Evolutionary conservation across 345 rosid genomes (phyloP).

Genomic region (Pseudoturritis turrita): DNA sequence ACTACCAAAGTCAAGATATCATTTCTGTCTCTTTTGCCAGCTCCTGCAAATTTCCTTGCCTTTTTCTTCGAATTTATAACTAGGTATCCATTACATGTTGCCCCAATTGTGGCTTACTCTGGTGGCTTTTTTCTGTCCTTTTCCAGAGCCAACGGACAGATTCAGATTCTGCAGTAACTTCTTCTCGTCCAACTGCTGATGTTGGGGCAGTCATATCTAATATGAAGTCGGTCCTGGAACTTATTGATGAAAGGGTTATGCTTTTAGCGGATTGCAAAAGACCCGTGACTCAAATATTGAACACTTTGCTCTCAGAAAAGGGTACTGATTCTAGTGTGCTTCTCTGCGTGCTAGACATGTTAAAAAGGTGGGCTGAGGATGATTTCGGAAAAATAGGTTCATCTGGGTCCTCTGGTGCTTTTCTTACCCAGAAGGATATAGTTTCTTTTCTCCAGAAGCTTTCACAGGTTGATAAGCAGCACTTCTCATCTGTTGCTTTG

Average conservation of each 20-base stretch:
- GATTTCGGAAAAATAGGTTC: slow-evolving; percentile 53
- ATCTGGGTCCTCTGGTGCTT: slow-evolving; percentile 43
- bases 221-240: slow-evolving; percentile 72
- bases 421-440: slow-evolving; percentile 70
- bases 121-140: slow-evolving; percentile 6
- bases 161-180: slow-evolving; percentile 81
- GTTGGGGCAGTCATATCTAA: slow-evolving; percentile 71
- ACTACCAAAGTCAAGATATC: slow-evolving; percentile 3
- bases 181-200: slow-evolving; percentile 85
- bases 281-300: slow-evolving; percentile 63
- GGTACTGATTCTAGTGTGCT: slow-evolving; percentile 87
- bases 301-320: slow-evolving; percentile 77
- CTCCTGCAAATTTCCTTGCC: background rate
- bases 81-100: slow-evolving; percentile 5
- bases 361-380: slow-evolving; percentile 87
- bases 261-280: slow-evolving; percentile 77
- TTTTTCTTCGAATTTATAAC: background rate
- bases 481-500: slow-evolving; percentile 52
- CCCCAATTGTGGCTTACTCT: slow-evolving; percentile 10
- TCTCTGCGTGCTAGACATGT: slow-evolving; percentile 72
- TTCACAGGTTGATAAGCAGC: slow-evolving; percentile 87
- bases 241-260: slow-evolving; percentile 87
- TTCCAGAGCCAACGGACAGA: slow-evolving; percentile 76
- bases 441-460: slow-evolving; percentile 83
- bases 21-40: slow-evolving; percentile 11